Evolutionary conservation across 2,329 filamentous ascomycete species (phyloP), one percentile per base, ranked within the genome.

Genomic region (Pyrenophora tritici-repentis): DNA sequence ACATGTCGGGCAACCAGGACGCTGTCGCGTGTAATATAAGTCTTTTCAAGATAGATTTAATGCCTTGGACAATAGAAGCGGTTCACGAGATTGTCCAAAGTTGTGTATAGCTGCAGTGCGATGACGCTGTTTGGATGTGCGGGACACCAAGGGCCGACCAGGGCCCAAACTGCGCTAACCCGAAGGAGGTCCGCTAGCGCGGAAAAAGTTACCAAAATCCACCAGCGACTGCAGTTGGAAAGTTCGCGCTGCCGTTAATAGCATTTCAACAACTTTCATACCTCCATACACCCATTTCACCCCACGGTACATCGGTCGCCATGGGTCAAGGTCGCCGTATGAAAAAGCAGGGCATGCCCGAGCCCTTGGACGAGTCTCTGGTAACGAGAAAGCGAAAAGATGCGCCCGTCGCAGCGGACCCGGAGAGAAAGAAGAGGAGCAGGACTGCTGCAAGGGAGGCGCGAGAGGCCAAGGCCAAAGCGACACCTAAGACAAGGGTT

Each of bases 301-400:
- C 6, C n/a, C 18, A 20, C 8, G 13, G 2, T 42, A 43, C 36
- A 43, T 45, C 48, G 33, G 48, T 55, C 52, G 70, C 59, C 34
- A 96, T 96, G 92, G 92, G 91, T 80, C 84, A 86, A 56, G 90
- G 91, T 74, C 89, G 91, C 73, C 90, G 92, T 67, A 95, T 97
- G 87, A 90, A 92, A 75, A 97, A 97, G 78, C 94, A 97, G 83
- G 93, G 91, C 48, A 82, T 88, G 59, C 94, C 94, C 46, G 84
- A 88, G 68, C 82, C 88, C 59, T 83, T 97, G 61, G 90, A 94
- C 60, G 90, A 96, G 62, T 78, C 73, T 61, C 68, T 89, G 68
- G 86, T 88, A 66, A 86, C 86, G 42, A 91, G 87, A 70, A 97
- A 97, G 83, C 85, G 92, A 73, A 97, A 97, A 80, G 80, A 89